Percentiles rank a stretch among this genome's conserved stretches.
Conservation (phyloP, 495 filamentous ascomycete species). For the Cetradonia linearis region DNA sequence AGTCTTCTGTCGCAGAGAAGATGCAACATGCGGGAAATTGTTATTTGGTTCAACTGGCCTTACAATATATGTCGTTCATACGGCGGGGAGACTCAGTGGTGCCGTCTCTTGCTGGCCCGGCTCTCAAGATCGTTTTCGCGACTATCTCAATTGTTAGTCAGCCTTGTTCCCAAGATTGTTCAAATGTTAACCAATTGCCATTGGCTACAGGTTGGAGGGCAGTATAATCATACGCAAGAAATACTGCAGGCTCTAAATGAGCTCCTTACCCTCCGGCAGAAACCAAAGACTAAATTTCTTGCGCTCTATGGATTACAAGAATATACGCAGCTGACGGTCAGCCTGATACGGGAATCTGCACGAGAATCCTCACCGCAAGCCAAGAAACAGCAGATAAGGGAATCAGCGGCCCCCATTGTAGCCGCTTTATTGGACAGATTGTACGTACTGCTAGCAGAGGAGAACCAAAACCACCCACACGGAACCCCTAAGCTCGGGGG, state of each 20-base stretch:
- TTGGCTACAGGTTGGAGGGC: conserved; percentile 5
- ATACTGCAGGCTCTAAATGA: conserved; percentile 4
- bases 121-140: conserved; percentile 12
- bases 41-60: conserved; percentile 11
- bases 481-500: not conserved
- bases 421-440: not conserved
- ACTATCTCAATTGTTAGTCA: conserved; percentile 15
- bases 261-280: conserved; percentile 10
- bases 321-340: not conserved
- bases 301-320: conserved; percentile 11
- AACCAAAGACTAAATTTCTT: not conserved
- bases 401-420: not conserved
- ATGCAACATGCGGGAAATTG: not conserved
- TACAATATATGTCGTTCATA: conserved; percentile 19
- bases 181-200: not conserved
- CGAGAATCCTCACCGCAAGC: not conserved
- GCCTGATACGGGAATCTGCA: not conserved
- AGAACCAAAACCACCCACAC: not conserved
- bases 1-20: not conserved
- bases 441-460: not conserved
- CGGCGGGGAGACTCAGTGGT: not conserved
- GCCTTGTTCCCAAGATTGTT: not conserved
- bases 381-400: not conserved
- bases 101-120: conserved; percentile 6
- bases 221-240: conserved; percentile 9